Base-by-base conservation (phyloP, 495 filamentous ascomycete species). In the Neurospora sublineolata region DNA sequence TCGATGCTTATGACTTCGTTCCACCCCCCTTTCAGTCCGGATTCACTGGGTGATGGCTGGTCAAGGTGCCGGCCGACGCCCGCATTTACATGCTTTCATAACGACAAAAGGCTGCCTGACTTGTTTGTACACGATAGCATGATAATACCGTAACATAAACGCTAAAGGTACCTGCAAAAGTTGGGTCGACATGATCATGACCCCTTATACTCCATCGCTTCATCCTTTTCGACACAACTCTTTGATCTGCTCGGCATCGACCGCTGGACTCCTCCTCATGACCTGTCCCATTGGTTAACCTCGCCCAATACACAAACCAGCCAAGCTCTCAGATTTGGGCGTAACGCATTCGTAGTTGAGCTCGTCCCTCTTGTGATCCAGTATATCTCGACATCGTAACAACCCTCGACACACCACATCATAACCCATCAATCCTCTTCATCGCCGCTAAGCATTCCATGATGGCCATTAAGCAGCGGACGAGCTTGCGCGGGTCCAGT, bases 401-500 rank as follows among this genome's bases (percentile, higher is more conserved):
- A 33, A 64, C 52, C 52, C 27, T 64, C 18, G 27, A 64, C 52
- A 30, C 27, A 64, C 14, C 27, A 64, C 14, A 64, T 64, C 52
- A 7, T 64, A 64, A 33, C 5, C 23, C 52, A 64, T 64, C 27
- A 64, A 36, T 64, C 52, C 27, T 64, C 52, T 33, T 70, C 71
- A 39, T 60, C 67, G 67, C 72, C 74, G 64, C 72, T 77, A 58
- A 52, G 41, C 68, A 71, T 37, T 11, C 72, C 70, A 30, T 80
- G 77, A 38, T 64, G 68, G 72, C 80, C 80, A 37, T 81, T 80
- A 3, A 76, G 70, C 64, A 79, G 36, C 23, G 77, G 75, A 16
- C 74, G 75, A 20, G 76, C 74, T 64, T 77, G 79, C 4, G 75
- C 76, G 3, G 77, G 71, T 14, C 77, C 79, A 7, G 71, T 60